Evolutionary conservation across 345 rosid genomes (phyloP).

Genomic region (Brassica napus): Da-Ae NC_063441.1:5191501-5192000

Average conservation of each 20-base stretch:
- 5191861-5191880: constrained; percentile 86
- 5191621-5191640: constrained; percentile 95
- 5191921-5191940: constrained; percentile 39
- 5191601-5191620: constrained; percentile 94
- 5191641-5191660: constrained; percentile 91
- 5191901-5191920: constrained; percentile 81
- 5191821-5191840: constrained; percentile 93
- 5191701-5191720: not conserved
- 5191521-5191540: constrained; percentile 87
- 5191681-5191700: constrained; percentile 79
- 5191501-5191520: not conserved
- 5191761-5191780: constrained; percentile 93
- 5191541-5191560: constrained; percentile 97
- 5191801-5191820: constrained; percentile 94
- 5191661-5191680: constrained; percentile 93
- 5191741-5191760: not conserved
- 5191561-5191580: constrained; percentile 76
- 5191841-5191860: constrained; percentile 92
- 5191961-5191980: not conserved
- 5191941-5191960: not conserved
- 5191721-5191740: not conserved
- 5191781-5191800: constrained; percentile 91
- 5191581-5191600: constrained; percentile 79
- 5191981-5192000: constrained; percentile 27
- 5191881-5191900: constrained; percentile 95